These are phyloP conservation scores for Saccharomycopsis sp. DNA, from an alignment of 805 yeast genomes.

Conservation along the genomic window DNA sequence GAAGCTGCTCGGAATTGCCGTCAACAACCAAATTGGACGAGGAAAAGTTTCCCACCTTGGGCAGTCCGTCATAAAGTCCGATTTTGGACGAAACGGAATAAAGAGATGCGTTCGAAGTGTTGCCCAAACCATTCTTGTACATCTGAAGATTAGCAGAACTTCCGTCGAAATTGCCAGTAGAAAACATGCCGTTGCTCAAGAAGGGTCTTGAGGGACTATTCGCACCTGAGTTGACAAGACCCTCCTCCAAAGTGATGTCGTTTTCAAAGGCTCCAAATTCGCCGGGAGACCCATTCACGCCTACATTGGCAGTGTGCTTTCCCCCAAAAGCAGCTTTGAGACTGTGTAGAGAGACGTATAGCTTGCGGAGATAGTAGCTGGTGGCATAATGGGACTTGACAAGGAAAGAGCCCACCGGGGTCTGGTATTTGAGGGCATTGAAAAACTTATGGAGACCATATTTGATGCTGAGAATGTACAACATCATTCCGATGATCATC, in stretches of 20 bases:
- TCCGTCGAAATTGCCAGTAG: conserved; percentile 8
- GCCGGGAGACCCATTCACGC: background rate
- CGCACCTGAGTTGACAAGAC: conserved; percentile 1
- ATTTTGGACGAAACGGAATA: conserved; percentile 9
- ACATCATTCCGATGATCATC: background rate
- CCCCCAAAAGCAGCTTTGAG: background rate
- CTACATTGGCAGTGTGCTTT: background rate
- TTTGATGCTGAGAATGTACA: conserved; percentile 9
- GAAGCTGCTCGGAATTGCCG: conserved; percentile 3
- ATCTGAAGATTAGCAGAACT: background rate
- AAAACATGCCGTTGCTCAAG: background rate
- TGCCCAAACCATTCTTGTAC: conserved; percentile 10
- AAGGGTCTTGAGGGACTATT: conserved; percentile 1
- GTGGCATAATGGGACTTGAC: background rate
- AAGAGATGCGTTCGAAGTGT: conserved; percentile 11
- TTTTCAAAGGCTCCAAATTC: conserved; percentile 6
- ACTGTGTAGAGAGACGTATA: background rate
- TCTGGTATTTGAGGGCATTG: conserved; percentile 7
- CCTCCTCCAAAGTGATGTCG: conserved; percentile 19
- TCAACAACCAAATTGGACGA: background rate
- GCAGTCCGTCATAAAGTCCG: background rate
- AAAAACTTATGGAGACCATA: conserved; percentile 6
- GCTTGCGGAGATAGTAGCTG: background rate
- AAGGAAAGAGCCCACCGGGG: conserved; percentile 1
- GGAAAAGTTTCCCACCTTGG: background rate